Percentiles rank a stretch among this genome's conserved stretches.
Conservation (phyloP, 2,329 filamentous ascomycete genomes). For the Fusarium oxysporum region DNA sequence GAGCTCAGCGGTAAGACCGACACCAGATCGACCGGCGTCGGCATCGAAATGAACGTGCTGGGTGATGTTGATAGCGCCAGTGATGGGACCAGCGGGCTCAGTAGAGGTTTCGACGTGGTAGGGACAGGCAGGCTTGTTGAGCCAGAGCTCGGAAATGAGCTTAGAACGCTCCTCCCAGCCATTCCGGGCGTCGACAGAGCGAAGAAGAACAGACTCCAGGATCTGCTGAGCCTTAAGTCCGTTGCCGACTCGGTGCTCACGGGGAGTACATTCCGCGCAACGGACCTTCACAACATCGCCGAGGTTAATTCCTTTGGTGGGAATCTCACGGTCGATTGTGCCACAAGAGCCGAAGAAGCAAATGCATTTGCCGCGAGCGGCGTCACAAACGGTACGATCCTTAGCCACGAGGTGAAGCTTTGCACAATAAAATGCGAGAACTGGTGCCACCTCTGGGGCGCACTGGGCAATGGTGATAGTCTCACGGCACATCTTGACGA, state of each 20-base stretch:
- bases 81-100: fast-evolving
- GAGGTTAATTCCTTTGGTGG: slow-evolving; percentile 8
- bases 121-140: slow-evolving; percentile 6
- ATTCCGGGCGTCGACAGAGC: not conserved
- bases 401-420: slow-evolving; percentile 42
- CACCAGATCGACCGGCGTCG: not conserved
- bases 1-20: not conserved
- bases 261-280: slow-evolving; percentile 30
- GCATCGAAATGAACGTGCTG: not conserved
- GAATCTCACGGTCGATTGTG: not conserved
- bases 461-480: slow-evolving; percentile 39
- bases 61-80: not conserved
- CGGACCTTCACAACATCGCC: slow-evolving; percentile 15
- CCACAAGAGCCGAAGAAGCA: slow-evolving; percentile 46
- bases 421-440: slow-evolving; percentile 33
- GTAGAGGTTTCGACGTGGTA: not conserved
- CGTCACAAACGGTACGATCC: slow-evolving; percentile 19
- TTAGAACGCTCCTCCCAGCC: not conserved
- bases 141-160: slow-evolving; percentile 18
- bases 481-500: slow-evolving; percentile 41
- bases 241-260: slow-evolving; percentile 31
- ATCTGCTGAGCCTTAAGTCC: slow-evolving; percentile 15
- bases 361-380: slow-evolving; percentile 24
- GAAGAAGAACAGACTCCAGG: slow-evolving; percentile 30
- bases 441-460: slow-evolving; percentile 4